Evolutionary conservation across 1,284 basidiomycete genomes (phyloP), one percentile per base, ranked within the genome.

Genomic region (Sphagnurus paluster): DNA sequence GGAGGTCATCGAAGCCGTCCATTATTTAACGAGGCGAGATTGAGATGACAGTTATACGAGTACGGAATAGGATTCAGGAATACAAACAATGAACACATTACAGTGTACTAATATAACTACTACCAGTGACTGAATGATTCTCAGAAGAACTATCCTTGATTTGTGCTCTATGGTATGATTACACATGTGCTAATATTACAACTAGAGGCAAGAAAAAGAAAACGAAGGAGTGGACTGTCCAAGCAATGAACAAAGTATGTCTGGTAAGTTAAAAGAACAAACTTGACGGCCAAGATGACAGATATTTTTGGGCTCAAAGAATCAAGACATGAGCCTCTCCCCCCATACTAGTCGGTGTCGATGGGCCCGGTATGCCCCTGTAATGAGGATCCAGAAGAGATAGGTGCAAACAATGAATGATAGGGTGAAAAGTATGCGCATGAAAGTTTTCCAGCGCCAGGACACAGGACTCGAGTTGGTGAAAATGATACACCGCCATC

Each of bases 1-100:
- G 72, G 37, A 90, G 67, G 64, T 91, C 88, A 69, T 91, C 87
- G 65, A 91, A 91, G 57, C 76, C 71, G 59, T 82, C 82, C 82
- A 85, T 85, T 24, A 23, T 19, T 14, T n/a, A 24, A 13, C 32
- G 36, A 34, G n/a, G 23, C 13, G 29, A 20, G 26, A 29, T 14
- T 34, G 21, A 34, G 26, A 16, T 30, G 38, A 29, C 4, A 13
- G 29, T 14, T 7, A 13, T 7, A 26, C 38, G 29, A 29, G 10
- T 9, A 24, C 26, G 17, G 42, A 38, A 30, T 28, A 30, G 28
- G 30, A 37, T 17, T 28, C 3, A 21, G 21, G n/a, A n/a, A n/a
- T n/a, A n/a, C n/a, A n/a, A n/a, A n/a, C n/a, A n/a, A n/a, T n/a
- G n/a, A n/a, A n/a, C n/a, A n/a, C n/a, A n/a, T n/a, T n/a, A n/a